Conservation (phyloP, 352 stramenopile species). For the Globisporangium paroecandrum region DNA sequence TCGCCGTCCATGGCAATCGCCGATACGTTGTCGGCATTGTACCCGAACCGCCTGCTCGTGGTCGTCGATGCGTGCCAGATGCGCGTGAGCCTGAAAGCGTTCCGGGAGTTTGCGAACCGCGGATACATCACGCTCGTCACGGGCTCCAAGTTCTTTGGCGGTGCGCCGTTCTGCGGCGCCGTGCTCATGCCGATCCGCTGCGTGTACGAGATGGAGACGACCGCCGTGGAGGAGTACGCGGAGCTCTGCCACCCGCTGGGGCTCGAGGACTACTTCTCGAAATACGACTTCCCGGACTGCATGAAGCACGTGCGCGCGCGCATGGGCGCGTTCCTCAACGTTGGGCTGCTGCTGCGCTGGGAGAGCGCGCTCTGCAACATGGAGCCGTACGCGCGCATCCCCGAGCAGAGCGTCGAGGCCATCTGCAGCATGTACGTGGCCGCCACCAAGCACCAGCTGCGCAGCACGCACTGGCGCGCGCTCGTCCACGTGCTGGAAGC, state of each 20-base stretch:
- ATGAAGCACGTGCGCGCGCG: constrained; percentile 65
- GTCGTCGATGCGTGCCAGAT: constrained; percentile 88
- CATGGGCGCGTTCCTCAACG: constrained; percentile 65
- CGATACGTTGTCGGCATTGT: constrained; percentile 44
- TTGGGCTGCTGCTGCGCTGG: constrained; percentile 76
- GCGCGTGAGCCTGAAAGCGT: constrained; percentile 55
- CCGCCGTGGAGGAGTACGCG: constrained; percentile 46
- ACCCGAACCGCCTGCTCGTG: constrained; percentile 71
- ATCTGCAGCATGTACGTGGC: constrained; percentile 65
- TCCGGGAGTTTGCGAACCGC: constrained; percentile 57
- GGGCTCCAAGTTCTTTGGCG: constrained; percentile 87
- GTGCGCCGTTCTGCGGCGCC: constrained; percentile 81
- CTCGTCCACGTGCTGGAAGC: constrained; percentile 46
- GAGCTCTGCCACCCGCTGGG: constrained; percentile 67
- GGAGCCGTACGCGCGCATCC: constrained; percentile 71
- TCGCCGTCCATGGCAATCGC: constrained; percentile 71
- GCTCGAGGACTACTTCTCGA: constrained; percentile 82
- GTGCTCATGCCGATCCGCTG: constrained; percentile 77
- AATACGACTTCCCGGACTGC: constrained; percentile 61
- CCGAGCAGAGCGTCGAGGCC: constrained; percentile 32
- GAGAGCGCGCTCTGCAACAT: constrained; percentile 77
- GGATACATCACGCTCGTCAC: constrained; percentile 80
- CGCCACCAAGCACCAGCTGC: constrained; percentile 45
- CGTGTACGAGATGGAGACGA: constrained; percentile 77
- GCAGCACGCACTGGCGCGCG: constrained; percentile 29